These are phyloP conservation scores for Elsinoe necatrix DNA, from an alignment of 2,329 filamentous ascomycete species.

Conservation along the genomic window DNA sequence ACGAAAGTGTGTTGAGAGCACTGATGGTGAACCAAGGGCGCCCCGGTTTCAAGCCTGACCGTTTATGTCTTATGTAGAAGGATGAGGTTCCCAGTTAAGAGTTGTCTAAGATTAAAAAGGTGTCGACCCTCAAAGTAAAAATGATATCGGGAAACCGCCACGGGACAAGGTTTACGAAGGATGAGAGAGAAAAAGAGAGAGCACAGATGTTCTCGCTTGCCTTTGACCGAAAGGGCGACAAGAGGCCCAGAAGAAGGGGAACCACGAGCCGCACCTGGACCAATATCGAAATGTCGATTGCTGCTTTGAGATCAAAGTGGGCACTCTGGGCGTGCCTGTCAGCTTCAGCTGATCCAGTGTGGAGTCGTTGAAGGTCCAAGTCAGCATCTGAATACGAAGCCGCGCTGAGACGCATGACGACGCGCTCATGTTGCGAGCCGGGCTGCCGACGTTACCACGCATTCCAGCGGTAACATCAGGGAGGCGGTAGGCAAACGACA, in stretches of 20 bases:
- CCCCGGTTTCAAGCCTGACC: conserved; percentile 3
- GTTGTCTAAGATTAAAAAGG: conserved; percentile 14
- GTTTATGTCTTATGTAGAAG: background rate
- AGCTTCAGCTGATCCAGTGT: background rate
- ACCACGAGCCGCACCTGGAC: conserved; percentile 11
- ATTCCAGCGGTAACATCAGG: background rate
- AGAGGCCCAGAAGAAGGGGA: conserved; percentile 1
- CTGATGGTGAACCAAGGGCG: conserved; percentile 4
- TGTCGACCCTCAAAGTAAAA: conserved; percentile 4
- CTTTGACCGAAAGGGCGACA: background rate
- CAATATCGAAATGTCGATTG: conserved; percentile 6
- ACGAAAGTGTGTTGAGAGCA: conserved; percentile 5
- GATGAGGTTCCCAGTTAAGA: conserved; percentile 2
- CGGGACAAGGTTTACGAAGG: conserved; percentile 12
- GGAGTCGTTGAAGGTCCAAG: background rate
- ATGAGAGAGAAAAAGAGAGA: conserved; percentile 1
- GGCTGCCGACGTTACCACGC: conserved; percentile 6
- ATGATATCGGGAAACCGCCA: conserved; percentile 7
- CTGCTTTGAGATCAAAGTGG: conserved; percentile 10
- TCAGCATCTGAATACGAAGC: conserved; percentile 4
- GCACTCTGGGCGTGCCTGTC: background rate
- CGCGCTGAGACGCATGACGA: conserved; percentile 9
- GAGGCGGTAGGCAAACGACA: conserved; percentile 1
- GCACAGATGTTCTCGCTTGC: conserved; percentile 11
- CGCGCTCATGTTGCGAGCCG: background rate